Evolutionary conservation across 805 yeast species (phyloP), one percentile per base, ranked within the genome.

Genomic region (Zygosaccharomyces kombuchaensis): DNA sequence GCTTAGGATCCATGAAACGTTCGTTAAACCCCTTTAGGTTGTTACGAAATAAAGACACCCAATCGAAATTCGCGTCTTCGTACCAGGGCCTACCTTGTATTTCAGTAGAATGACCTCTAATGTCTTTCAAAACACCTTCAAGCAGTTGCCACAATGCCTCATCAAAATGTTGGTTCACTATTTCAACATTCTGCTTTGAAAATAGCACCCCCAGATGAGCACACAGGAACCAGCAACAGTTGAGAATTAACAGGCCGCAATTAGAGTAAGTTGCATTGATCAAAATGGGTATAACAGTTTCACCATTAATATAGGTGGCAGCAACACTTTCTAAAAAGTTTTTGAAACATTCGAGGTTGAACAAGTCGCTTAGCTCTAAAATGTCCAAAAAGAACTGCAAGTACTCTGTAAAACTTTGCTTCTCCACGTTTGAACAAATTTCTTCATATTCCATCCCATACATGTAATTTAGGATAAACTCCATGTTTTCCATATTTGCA

Each of bases 221-320:
- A 52, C 76, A 80, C 9, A 87, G 70, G 53, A 76, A 84, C 82
- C 87, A 81, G 21, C 82, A 67, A 58, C 95, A 78, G 44, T 78
- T 75, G 40, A 73, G 71, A 48, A 79, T 71, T 30, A 89, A 62
- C 52, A 81, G 77, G 9, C 65, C 60, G 6, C 88, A 84, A 16
- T 73, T 63, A 38, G 74, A 66, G 14, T 66, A 55, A 37, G 73
- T 73, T 0, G 95, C 74, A 55, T 81, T 81, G 9, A 73, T 65
- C 10, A 86, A 57, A 10, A 88, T 57, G 0, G 73, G 47, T 9
- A 78, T 65, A 1, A 83, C 87, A 55, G 84, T 85, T 14, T 83
- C 85, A 9, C 79, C 65, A 17, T 61, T 64, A 14, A 83, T 74
- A 36, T 76, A 76, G 48, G 78, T 82, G 46, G 77, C 75, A 14